Percentiles rank a stretch among this genome's conserved stretches.
Evolutionary conservation across 192 early-diverging fungal species (phyloP).

Genomic region (Coemansia sp.): DNA sequence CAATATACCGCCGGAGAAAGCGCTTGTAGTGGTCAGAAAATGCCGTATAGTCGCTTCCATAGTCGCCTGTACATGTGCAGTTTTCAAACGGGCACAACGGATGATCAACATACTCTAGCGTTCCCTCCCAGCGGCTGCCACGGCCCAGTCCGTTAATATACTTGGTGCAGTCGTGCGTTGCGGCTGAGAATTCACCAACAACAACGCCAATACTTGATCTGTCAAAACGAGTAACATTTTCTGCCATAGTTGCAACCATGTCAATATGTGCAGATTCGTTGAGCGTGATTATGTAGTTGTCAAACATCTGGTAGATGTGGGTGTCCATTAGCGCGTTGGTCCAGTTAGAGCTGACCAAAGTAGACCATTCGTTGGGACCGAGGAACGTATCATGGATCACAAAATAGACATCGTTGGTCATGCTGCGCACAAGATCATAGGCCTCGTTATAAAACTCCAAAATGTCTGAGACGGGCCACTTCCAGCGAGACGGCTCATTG

Average conservation of each 20-base stretch:
- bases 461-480: slow-evolving; percentile 36
- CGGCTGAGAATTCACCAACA: slow-evolving; percentile 71
- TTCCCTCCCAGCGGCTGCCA: slow-evolving; percentile 66
- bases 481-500: slow-evolving; percentile 54
- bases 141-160: slow-evolving; percentile 68
- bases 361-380: slow-evolving; percentile 45
- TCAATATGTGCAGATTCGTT: slow-evolving; percentile 43
- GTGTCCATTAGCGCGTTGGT: slow-evolving; percentile 52
- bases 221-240: slow-evolving; percentile 41
- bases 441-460: slow-evolving; percentile 54
- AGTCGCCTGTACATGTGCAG: slow-evolving; percentile 59
- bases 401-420: slow-evolving; percentile 29
- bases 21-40: slow-evolving; percentile 58
- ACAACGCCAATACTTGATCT: slow-evolving; percentile 59
- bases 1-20: slow-evolving; percentile 59
- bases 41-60: slow-evolving; percentile 46
- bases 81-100: slow-evolving; percentile 47
- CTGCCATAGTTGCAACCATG: slow-evolving; percentile 33
- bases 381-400: slow-evolving; percentile 57
- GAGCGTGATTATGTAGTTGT: slow-evolving; percentile 42
- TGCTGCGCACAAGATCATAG: slow-evolving; percentile 39
- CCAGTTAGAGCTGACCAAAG: slow-evolving; percentile 43
- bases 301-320: slow-evolving; percentile 58
- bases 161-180: slow-evolving; percentile 72
- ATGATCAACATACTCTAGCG: slow-evolving; percentile 32